Evolutionary conservation across 208 protist species (phyloP).

Genomic region (Strigomonas galati): DNA sequence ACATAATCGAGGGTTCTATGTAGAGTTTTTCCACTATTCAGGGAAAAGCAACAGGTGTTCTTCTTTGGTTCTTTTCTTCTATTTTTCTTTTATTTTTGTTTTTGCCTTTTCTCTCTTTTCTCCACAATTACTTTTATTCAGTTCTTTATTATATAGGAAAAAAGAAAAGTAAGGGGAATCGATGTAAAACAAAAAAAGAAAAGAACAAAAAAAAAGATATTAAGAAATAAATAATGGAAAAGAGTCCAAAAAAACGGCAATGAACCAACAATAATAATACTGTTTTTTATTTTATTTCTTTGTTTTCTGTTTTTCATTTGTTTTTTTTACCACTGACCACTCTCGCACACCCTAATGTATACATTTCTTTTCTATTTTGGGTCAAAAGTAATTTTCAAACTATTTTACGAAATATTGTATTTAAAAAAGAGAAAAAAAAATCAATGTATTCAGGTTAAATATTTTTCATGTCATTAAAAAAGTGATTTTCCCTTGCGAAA

Average conservation of each 20-base stretch:
- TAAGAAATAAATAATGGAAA: slow-evolving; percentile 8
- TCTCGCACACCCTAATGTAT: neutral
- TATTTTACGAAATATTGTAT: neutral
- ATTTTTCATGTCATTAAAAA: slow-evolving; percentile 3
- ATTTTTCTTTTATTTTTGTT: slow-evolving; percentile 6
- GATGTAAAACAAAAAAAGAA: slow-evolving; percentile 17
- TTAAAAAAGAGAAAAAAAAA: slow-evolving; percentile 13
- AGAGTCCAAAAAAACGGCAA: neutral
- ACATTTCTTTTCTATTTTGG: slow-evolving; percentile 9
- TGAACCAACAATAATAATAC: neutral
- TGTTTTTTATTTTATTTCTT: neutral
- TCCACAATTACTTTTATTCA: slow-evolving; percentile 11
- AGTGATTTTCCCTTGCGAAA: too few species aligned
- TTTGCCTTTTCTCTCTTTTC: slow-evolving; percentile 7
- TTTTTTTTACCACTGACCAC: slow-evolving; percentile 15
- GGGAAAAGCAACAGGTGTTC: neutral
- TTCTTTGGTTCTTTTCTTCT: slow-evolving; percentile 12
- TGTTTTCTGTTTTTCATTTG: slow-evolving; percentile 16
- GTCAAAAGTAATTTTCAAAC: neutral
- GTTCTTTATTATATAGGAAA: slow-evolving; percentile 6
- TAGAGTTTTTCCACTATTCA: too few species aligned
- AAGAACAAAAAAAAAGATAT: slow-evolving; percentile 12
- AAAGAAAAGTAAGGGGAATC: too few species aligned
- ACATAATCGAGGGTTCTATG: too few species aligned
- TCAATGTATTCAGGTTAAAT: neutral